Evolutionary conservation across 805 yeast genomes (phyloP).

Genomic region (Suhomyces sp.): DNA sequence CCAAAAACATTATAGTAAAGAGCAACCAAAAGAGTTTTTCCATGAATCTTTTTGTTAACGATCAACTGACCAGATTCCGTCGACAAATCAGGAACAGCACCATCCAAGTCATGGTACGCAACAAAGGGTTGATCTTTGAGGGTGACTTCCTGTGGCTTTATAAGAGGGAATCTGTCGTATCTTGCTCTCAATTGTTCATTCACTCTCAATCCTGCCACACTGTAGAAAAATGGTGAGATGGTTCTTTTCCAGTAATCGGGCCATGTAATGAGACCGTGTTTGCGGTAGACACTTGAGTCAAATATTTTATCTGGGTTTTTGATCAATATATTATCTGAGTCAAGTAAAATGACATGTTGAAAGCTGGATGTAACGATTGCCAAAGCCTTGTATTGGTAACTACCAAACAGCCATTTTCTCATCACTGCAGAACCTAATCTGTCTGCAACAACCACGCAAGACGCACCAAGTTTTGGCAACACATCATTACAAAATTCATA

Average conservation of each 20-base stretch:
- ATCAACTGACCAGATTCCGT: slow-evolving; percentile 70
- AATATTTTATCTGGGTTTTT: slow-evolving; percentile 39
- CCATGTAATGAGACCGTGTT: slow-evolving; percentile 19
- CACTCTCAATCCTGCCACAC: slow-evolving; percentile 15
- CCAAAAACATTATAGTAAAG: slow-evolving; percentile 58
- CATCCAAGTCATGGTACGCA: slow-evolving; percentile 10
- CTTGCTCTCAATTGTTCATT: slow-evolving; percentile 12
- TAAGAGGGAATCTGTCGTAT: slow-evolving; percentile 7
- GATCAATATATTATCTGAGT: slow-evolving; percentile 48
- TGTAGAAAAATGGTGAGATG: slow-evolving; percentile 21
- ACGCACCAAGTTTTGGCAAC: slow-evolving; percentile 41
- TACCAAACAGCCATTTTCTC: slow-evolving; percentile 21
- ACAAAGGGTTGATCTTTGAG: slow-evolving; percentile 12
- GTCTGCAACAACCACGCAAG: slow-evolving; percentile 40
- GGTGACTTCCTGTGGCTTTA: not conserved
- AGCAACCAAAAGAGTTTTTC: slow-evolving; percentile 56
- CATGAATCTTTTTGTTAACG: slow-evolving; percentile 57
- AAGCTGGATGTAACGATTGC: slow-evolving; percentile 49
- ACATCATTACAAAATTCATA: slow-evolving; percentile 38
- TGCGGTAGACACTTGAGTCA: slow-evolving; percentile 15
- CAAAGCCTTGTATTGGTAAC: slow-evolving; percentile 41
- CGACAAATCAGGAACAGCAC: slow-evolving; percentile 37
- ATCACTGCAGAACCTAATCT: slow-evolving; percentile 25
- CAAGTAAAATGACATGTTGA: slow-evolving; percentile 44
- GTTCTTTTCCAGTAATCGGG: slow-evolving; percentile 26